Evolutionary conservation across 2,329 filamentous ascomycete genomes (phyloP), one percentile per base, ranked within the genome.

Genomic region (Tolypocladium album): DNA sequence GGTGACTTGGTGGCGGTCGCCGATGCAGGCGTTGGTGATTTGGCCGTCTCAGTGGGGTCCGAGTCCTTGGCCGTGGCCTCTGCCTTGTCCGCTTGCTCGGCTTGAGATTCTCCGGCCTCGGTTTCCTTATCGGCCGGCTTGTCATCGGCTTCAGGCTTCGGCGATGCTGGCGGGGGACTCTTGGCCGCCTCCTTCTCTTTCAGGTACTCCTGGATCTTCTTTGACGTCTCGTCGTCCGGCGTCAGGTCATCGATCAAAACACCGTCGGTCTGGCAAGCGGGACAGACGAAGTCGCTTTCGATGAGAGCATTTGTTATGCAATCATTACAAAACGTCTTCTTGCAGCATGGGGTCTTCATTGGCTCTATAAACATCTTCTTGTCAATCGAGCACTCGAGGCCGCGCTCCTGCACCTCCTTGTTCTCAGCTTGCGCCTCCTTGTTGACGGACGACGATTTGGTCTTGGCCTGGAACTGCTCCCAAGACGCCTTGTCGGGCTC

Each of bases 231-330:
- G 65, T 90, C 88, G 75, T 97, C 92, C 64, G 87, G 78, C 71
- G 87, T 85, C 67, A 99, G 84, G 75, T 96, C 89, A 82, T 97
- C 93, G 77, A 97, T 89, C 69, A 97, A 81, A 65, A 97, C 90
- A 70, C 90, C 90, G 72, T 96, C 92, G 64, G 88, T 89, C 76
- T 90, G 86, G 80, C 94, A 99, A 67, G 87, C 88, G 65, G 94
- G 94, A 76, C 94, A 99, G 75, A 92, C 82, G 77, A 99, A 92
- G 82, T 99, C 94, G 84, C 89, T 94, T 81, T 97, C 92, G 78
- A 97, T 93, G 76, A 99, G 87, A 77, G 92, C 90, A 84, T 96
- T 96, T 74, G 94, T 95, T 78, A 99, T 97, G 88, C 94, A 99
- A 75, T 97, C 92, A 85, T 94, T 94, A 83, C 94, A 99, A 82